Evolutionary conservation across 2,329 filamentous ascomycete genomes (phyloP), one percentile per base, ranked within the genome.

Genomic region (Camptophora hylomeconis): DNA sequence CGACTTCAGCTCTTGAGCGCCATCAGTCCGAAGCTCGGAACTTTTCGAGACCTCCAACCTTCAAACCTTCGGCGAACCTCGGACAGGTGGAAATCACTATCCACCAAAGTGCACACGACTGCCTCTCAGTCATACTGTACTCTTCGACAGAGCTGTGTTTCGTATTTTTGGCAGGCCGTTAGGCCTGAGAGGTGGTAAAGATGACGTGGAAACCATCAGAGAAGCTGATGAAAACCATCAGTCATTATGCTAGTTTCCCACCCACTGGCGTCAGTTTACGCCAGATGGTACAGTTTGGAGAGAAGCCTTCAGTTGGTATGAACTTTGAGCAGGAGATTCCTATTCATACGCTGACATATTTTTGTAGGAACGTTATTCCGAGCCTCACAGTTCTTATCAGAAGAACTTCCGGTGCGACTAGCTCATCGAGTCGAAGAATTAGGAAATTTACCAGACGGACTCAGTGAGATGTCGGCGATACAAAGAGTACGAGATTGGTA

Each of bases 211-310:
- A 78, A 65, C 79, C 77, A 54, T 80, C 80, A 40, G 80, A 86
- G 58, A 71, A 73, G 62, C 61, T 95, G 75, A 89, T 93, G 82
- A 80, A 89, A 48, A 93, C 80, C 65, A 94, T 94, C 76, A 75
- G 79, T 58, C 84, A 94, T 62, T 94, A 94, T 70, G 82, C 84
- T 56, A 83, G 75, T 59, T 98, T 95, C 58, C 89, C 89, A 42
- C 89, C 89, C 37, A 98, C 89, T 9, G 89, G 89, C 49, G 81
- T 92, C 48, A 94, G 86, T 54, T 68, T 98, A 58, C 74, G 89
- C 55, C 89, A 98, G 68, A 98, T 98, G 89, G 87, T 95, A 35
- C 87, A 95, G 57, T 95, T 95, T 56, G 87, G 87, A 51, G 84
- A 93, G 63, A 81, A 75, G 54, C 86, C 87, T 30, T 94, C 86